phyloP scores from a whole-genome alignment of 129 eudicot species.

The Solidago caesia region DNA sequence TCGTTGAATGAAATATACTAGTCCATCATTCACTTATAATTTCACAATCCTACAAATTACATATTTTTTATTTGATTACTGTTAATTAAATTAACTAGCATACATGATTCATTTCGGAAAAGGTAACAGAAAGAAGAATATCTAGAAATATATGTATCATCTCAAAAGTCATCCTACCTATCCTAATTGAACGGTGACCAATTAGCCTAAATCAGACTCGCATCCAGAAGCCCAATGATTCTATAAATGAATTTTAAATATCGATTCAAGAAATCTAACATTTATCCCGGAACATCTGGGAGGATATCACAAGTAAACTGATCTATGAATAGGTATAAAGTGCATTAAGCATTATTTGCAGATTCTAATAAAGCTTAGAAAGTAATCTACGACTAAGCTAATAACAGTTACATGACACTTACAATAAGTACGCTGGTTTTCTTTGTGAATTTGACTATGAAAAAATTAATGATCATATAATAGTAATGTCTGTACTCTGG shows the following conservation, averaged over 20 bases:
- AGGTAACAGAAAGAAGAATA: background rate
- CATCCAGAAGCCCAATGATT: background rate
- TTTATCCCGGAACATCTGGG: background rate
- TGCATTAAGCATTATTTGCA: background rate
- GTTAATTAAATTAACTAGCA: background rate
- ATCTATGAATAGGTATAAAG: background rate
- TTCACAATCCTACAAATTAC: too few relatives aligned
- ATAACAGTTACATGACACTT: constrained; percentile 4
- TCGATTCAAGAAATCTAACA: background rate
- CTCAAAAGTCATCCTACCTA: background rate
- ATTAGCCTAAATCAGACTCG: background rate
- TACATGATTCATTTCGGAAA: background rate
- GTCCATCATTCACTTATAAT: background rate
- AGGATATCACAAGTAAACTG: background rate
- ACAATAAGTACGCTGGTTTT: background rate
- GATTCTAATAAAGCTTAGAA: background rate
- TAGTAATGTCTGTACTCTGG: background rate
- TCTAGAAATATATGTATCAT: background rate
- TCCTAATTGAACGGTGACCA: background rate
- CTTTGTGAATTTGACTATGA: background rate
- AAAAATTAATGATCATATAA: background rate
- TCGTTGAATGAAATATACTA: background rate
- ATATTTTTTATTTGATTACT: too few relatives aligned
- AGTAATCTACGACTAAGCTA: background rate
- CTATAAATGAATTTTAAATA: background rate